Evolutionary conservation across 768 basidiomycete genomes (phyloP), one percentile per base, ranked within the genome.

Genomic region (Hysterangium stoloniferum): DNA sequence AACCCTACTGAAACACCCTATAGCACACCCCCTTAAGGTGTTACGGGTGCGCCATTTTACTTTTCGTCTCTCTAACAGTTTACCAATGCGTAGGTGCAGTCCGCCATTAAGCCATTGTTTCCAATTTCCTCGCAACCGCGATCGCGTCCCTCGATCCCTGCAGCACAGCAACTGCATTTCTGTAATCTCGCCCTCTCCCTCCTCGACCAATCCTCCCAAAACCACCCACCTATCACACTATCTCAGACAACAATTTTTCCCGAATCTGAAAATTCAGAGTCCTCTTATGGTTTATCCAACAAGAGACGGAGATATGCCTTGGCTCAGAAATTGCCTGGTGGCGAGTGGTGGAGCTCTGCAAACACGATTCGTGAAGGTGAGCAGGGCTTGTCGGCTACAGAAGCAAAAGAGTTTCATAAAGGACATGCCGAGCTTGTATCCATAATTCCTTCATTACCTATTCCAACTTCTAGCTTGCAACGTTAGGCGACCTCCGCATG

Each of bases 281-380:
- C 66, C 54, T 57, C 66, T 54, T 40, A 58, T 8, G 45, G 52
- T 6, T 33, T 51, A 29, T 51, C 43, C 22, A 45, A 27, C 40
- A 59, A 54, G 46, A 68, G 64, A 38, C 77, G 74, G 47, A 78
- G 73, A 59, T 89, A 83, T 65, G 87, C 89, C 3, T 77, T 92
- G 40, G 73, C 90, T 56, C 88, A 92, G 59, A 82, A 80, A 53
- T 70, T 92, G 6, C 86, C 89, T 0, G 75, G 71, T 1, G 86
- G 81, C 33, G 82, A 84, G 52, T 88, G 80, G 70, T 92, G 86
- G 82, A 75, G 86, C 13, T 87, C 88, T 24, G 74, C 82, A 48
- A 76, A 72, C 59, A 62, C 59, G 6, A 35, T 35, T n/a, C 49
- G 49, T 17, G 49, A 51, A 40, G 49, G 49, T 19, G 49, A 51